A percentile compares a stretch with the other conserved stretches of the same genome.
These are phyloP conservation scores for Daedaleopsis nitida DNA, from an alignment of 768 basidiomycete species.

Conservation along the genomic window DNA sequence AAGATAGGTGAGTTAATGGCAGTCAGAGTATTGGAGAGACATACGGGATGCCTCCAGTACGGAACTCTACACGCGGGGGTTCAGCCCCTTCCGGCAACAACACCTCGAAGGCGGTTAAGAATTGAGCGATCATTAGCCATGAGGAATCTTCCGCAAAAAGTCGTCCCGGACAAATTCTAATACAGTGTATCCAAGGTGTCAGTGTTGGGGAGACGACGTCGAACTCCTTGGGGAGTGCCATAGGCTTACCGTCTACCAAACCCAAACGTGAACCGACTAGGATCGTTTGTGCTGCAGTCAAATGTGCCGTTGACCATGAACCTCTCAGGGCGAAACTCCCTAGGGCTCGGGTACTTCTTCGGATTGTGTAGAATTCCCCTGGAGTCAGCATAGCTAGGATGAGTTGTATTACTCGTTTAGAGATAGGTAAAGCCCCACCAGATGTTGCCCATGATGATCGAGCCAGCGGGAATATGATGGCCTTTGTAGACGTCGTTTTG, in stretches of 20 bases:
- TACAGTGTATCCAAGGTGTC: too few species aligned
- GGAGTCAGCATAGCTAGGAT: too few species aligned
- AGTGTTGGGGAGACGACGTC: too few species aligned
- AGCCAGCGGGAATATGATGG: conserved; percentile 28
- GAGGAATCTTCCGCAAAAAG: conserved; percentile 25
- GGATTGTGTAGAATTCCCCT: conserved; percentile 34
- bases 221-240: too few species aligned
- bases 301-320: conserved; percentile 1
- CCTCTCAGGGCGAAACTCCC: background rate
- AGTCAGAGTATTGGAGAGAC: too few species aligned
- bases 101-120: conserved; percentile 17
- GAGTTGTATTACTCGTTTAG: too few species aligned
- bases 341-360: conserved; percentile 13
- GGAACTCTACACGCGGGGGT: too few species aligned
- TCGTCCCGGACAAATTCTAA: conserved; percentile 26
- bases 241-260: conserved; percentile 15
- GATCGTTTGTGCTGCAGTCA: conserved; percentile 15
- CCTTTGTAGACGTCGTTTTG: conserved; percentile 31
- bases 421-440: too few species aligned
- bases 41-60: too few species aligned
- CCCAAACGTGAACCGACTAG: conserved; percentile 13
- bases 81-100: too few species aligned
- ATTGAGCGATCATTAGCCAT: conserved; percentile 25
- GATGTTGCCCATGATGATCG: conserved; percentile 26
- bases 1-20: too few species aligned